A percentile compares a stretch with the other conserved stretches of the same genome.
phyloP scores from a whole-genome alignment of 2,329 filamentous ascomycete genomes.

The Neonectria faginata region DNA sequence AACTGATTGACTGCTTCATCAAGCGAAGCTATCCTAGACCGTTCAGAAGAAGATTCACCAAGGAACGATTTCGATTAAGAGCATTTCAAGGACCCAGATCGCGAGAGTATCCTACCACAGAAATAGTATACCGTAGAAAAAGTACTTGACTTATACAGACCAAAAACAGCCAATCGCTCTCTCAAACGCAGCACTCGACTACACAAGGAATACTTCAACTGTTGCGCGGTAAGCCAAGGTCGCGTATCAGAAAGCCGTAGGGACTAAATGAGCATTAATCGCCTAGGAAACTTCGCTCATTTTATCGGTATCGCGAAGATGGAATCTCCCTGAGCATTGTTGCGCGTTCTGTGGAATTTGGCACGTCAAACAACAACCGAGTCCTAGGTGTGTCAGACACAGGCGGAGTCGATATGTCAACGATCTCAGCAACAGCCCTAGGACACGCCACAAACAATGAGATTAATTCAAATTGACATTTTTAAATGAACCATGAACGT shows the following conservation, averaged over 20 bases:
- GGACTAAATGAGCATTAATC: neutral
- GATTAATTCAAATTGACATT: too few species aligned
- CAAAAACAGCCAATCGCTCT: neutral
- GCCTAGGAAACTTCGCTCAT: neutral
- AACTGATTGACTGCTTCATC: neutral
- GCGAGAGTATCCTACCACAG: too few species aligned
- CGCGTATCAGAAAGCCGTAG: neutral
- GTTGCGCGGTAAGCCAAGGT: neutral
- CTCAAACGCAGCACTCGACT: neutral
- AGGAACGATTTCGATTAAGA: neutral
- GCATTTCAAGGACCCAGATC: neutral
- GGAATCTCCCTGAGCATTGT: neutral
- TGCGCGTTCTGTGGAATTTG: neutral
- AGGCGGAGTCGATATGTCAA: too few species aligned
- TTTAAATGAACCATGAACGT: too few species aligned
- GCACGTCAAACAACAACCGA: neutral
- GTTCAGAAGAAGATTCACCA: too few species aligned
- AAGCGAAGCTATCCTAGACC: too few species aligned
- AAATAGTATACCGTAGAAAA: too few species aligned
- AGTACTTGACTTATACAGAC: neutral
- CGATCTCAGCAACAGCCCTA: neutral
- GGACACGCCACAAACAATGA: neutral
- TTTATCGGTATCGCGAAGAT: fast-evolving
- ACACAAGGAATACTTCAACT: neutral
- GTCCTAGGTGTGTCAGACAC: too few species aligned